Evolutionary conservation across 208 protist genomes (phyloP).

Genomic region (Acanthamoeba healyi): DNA sequence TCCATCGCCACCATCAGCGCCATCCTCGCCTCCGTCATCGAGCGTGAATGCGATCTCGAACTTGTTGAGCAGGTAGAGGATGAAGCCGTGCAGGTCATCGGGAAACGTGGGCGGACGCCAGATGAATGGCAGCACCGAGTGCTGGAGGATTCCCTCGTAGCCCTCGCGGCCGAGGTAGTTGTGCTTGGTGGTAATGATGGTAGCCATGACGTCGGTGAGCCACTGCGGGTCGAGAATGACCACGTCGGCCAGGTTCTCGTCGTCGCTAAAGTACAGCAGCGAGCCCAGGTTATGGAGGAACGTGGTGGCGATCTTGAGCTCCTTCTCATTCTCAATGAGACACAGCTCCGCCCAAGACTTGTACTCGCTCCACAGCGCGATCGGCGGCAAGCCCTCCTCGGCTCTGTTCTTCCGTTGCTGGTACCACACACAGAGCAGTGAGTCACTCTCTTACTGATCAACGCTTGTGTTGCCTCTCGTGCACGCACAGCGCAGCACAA

Average conservation of each 20-base stretch:
- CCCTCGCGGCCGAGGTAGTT: slow-evolving; percentile 40
- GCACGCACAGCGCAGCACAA: no score
- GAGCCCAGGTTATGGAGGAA: slow-evolving; percentile 69
- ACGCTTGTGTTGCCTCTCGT: no score
- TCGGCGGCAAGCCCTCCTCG: slow-evolving; percentile 47
- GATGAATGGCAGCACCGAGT: slow-evolving; percentile 60
- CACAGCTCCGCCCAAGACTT: slow-evolving; percentile 56
- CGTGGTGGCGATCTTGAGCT: slow-evolving; percentile 48
- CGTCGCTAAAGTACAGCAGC: slow-evolving; percentile 64
- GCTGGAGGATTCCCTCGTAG: slow-evolving; percentile 68
- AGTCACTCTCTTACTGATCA: neutral
- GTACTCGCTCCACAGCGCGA: slow-evolving; percentile 66
- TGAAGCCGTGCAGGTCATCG: slow-evolving; percentile 56
- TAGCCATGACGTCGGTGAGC: slow-evolving; percentile 63
- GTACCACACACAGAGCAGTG: neutral
- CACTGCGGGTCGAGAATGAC: slow-evolving; percentile 73
- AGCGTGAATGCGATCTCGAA: slow-evolving; percentile 68
- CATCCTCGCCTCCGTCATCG: neutral
- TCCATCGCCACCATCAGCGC: neutral
- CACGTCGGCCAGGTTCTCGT: slow-evolving; percentile 57
- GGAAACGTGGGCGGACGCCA: slow-evolving; percentile 62
- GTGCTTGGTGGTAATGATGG: slow-evolving; percentile 73
- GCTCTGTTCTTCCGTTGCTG: slow-evolving; percentile 53
- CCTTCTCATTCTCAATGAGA: slow-evolving; percentile 60
- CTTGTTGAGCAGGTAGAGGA: slow-evolving; percentile 71